These are phyloP conservation scores for Penicillium polonicum DNA, from an alignment of 2,329 filamentous ascomycete genomes.

Conservation along the genomic window DNA sequence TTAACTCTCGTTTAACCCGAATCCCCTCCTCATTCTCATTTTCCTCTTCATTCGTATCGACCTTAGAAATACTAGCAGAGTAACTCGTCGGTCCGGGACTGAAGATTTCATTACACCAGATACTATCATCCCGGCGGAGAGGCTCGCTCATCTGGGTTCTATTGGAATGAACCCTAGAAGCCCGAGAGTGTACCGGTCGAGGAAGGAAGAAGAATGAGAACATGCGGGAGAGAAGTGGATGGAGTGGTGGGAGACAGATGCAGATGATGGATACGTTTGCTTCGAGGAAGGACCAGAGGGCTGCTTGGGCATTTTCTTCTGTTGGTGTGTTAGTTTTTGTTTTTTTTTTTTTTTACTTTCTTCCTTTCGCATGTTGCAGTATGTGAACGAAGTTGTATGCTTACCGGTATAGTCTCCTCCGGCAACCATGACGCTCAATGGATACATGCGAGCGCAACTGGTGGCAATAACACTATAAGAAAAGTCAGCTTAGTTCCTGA, in stretches of 20 bases:
- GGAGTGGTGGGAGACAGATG: slow-evolving; percentile 29
- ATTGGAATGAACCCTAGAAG: slow-evolving; percentile 12
- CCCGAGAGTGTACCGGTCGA: slow-evolving; percentile 12
- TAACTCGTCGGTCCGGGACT: slow-evolving; percentile 20
- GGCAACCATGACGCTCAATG: slow-evolving; percentile 16
- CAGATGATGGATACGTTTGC: slow-evolving; percentile 34
- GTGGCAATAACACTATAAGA: slow-evolving; percentile 28
- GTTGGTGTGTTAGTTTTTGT: neutral
- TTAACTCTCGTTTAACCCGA: slow-evolving; percentile 30
- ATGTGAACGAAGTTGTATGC: neutral
- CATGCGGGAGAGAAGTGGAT: slow-evolving; percentile 27
- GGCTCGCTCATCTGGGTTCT: slow-evolving; percentile 10
- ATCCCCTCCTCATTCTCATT: slow-evolving; percentile 22
- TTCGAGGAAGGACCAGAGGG: slow-evolving; percentile 34
- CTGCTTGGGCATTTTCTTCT: slow-evolving; percentile 27
- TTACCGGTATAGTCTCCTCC: slow-evolving; percentile 24
- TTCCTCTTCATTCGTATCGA: slow-evolving; percentile 15
- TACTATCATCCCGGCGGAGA: slow-evolving; percentile 7
- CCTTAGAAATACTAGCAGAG: slow-evolving; percentile 29
- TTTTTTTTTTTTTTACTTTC: neutral
- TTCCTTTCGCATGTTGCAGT: neutral
- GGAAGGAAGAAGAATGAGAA: slow-evolving; percentile 27
- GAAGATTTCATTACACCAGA: slow-evolving; percentile 22
- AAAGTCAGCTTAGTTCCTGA: neutral
- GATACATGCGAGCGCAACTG: slow-evolving; percentile 27